phyloP scores from a whole-genome alignment of 2,329 filamentous ascomycete genomes.

The Rutstroemia sp. region DNA sequence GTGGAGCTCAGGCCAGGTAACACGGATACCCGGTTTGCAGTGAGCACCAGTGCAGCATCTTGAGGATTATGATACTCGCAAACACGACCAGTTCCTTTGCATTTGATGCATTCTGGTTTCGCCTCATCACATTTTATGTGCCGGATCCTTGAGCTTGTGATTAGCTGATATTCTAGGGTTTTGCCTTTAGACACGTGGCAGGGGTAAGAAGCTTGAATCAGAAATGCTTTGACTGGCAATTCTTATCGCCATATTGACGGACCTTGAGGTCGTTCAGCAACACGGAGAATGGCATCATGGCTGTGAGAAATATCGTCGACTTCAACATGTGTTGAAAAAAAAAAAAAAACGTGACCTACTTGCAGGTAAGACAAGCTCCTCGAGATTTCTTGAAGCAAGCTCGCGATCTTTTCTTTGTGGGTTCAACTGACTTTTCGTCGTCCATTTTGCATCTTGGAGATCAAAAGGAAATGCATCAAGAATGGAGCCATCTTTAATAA shows the following conservation, averaged over 20 bases:
- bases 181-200: too few species aligned
- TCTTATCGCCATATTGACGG: slow-evolving; percentile 69
- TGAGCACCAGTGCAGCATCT: neutral
- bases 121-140: slow-evolving; percentile 18
- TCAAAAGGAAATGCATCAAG: too few species aligned
- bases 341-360: neutral
- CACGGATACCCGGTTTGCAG: neutral
- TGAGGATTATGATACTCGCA: slow-evolving; percentile 11
- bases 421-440: neutral
- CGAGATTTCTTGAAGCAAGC: slow-evolving; percentile 2
- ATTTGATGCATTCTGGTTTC: slow-evolving; percentile 15
- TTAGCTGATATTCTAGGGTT: neutral
- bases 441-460: neutral
- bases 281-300: slow-evolving; percentile 72
- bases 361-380: slow-evolving; percentile 6
- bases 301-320: too few species aligned
- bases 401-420: slow-evolving; percentile 1
- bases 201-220: slow-evolving; percentile 40
- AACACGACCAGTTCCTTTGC: slow-evolving; percentile 8
- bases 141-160: slow-evolving; percentile 4
- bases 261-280: slow-evolving; percentile 93
- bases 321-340: too few species aligned
- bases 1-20: neutral
- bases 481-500: too few species aligned
- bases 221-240: slow-evolving; percentile 69